Evolutionary conservation across 2,329 filamentous ascomycete species (phyloP), one percentile per base, ranked within the genome.

Genomic region (Aspergillus sp.): DNA sequence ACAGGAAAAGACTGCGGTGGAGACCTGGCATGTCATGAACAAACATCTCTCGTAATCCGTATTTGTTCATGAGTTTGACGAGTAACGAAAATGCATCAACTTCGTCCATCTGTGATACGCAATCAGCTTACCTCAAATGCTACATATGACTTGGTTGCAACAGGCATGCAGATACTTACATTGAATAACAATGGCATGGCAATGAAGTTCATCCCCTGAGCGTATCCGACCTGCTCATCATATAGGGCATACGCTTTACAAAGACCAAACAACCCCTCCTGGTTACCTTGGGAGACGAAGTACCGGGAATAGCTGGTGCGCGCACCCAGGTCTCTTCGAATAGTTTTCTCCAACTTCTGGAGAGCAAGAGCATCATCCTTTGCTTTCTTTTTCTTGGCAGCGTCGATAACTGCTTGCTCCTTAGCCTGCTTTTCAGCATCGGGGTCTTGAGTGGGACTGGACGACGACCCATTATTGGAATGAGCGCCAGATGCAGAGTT

Each of bases 191-290:
- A 69, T 20, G 94, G 93, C 90, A 97, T 97, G 43, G 90, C 87
- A 50, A 98, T 82, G 62, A 98, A 98, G 65, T 97, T 98, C 87
- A 98, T 96, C 63, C 93, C 93, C 68, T 98, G 93, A 0, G 94
- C 91, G 67, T 98, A 98, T 27, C 93, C 91, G 32, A 98, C 93
- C 6, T 79, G 86, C 61, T 95, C 90, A 61, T 98, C 93, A 59
- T 90, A 97, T 25, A 98, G 76, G 12, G 93, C 93, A 70, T 98
- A 98, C 1, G 93, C 90, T 69, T 97, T 98, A 74, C 93, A 98
- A 32, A 98, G 82, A 33, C 90, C 90, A 68, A 95, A 97, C 7
- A 98, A 78, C 7, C 88, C 88, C 60, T 97, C 93, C 67, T 97
- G 93, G 39, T 95, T 82, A 30, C 90, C 90, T 52, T 90, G 86